Evolutionary conservation across 371 early-diverging fungal species (phyloP).

Genomic region (Mucor piriformis): DNA sequence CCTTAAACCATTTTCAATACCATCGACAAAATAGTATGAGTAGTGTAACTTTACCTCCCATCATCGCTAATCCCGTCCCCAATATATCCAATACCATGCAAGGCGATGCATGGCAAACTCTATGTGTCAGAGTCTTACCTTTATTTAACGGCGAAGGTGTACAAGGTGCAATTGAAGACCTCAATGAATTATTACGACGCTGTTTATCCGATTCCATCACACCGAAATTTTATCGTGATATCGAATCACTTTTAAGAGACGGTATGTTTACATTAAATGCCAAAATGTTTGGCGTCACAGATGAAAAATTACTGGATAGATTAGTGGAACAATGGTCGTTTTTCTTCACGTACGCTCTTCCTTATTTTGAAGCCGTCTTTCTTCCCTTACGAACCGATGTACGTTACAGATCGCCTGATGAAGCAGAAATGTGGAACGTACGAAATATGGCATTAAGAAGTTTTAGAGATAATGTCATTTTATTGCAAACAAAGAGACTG

Average conservation of each 20-base stretch:
- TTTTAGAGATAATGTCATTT: conserved; percentile 73
- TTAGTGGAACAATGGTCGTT: conserved; percentile 86
- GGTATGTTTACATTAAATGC: conserved; percentile 78
- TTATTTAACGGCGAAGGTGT: conserved; percentile 88
- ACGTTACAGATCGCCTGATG: conserved; percentile 40
- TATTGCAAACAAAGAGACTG: conserved; percentile 67
- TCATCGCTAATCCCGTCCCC: not conserved
- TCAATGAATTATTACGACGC: conserved; percentile 77
- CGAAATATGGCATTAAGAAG: conserved; percentile 68
- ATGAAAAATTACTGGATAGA: conserved; percentile 72
- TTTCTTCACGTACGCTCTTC: conserved; percentile 82
- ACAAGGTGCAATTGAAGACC: conserved; percentile 79
- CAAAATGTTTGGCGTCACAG: conserved; percentile 71
- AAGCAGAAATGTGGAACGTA: conserved; percentile 61
- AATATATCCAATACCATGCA: conserved; percentile 8
- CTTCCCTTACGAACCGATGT: conserved; percentile 71
- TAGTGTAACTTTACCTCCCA: conserved; percentile 15
- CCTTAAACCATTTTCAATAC: conserved; percentile 15
- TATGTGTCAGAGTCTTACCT: conserved; percentile 78
- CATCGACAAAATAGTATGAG: conserved; percentile 46
- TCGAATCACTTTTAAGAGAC: conserved; percentile 63
- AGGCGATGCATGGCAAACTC: conserved; percentile 74
- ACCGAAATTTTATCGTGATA: conserved; percentile 55
- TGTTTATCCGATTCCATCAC: conserved; percentile 61
- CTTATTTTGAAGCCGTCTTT: conserved; percentile 86